phyloP scores from a whole-genome alignment of 306 rosid genomes.

The Gynostemma pentaphyllum region DNA sequence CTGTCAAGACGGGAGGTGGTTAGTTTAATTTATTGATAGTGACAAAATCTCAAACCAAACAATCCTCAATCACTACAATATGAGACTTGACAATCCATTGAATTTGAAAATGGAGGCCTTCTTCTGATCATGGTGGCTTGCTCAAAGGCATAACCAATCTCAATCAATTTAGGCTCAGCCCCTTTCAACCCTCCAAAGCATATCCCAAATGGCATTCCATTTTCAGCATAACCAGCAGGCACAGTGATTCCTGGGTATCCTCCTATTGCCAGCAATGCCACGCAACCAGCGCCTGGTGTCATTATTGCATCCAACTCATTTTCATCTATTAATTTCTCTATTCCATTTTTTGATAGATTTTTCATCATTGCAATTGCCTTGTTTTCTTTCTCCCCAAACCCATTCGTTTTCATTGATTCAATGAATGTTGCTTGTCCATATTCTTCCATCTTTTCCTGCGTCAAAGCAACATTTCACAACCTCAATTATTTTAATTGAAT shows the following conservation, averaged over 20 bases:
- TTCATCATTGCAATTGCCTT: constrained; percentile 14
- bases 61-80: background rate
- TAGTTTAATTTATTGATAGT: no score
- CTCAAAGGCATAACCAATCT: constrained; percentile 24
- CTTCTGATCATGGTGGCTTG: constrained; percentile 23
- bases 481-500: no score
- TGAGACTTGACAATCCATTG: background rate
- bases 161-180: constrained; percentile 21
- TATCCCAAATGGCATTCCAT: constrained; percentile 21
- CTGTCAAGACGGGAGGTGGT: no score
- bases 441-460: constrained; percentile 21
- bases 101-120: constrained; percentile 14
- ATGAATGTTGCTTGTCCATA: constrained; percentile 24
- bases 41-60: background rate
- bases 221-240: constrained; percentile 17
- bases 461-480: no score
- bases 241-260: constrained; percentile 23
- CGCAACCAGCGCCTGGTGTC: constrained; percentile 5
- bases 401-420: constrained; percentile 15
- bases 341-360: constrained; percentile 22
- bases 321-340: constrained; percentile 27
- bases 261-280: constrained; percentile 13
- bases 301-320: constrained; percentile 20
- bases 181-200: constrained; percentile 27
- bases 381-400: constrained; percentile 16